Conservation (phyloP, 148 eudicot genomes). For the Nepenthes gracilis region DNA sequence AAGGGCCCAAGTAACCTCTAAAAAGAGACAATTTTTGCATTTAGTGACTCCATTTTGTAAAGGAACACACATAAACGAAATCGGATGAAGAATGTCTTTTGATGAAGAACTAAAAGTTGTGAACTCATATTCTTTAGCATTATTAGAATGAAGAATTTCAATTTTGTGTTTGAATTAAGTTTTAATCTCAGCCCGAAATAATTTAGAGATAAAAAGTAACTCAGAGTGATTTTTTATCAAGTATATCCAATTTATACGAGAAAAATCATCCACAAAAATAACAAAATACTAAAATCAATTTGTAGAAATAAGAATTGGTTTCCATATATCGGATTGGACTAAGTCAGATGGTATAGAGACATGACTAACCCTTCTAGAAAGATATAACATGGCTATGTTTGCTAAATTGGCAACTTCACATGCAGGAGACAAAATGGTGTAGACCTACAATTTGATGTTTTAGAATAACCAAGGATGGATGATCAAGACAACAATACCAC, state of each 20-base stretch:
- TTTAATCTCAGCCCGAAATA: not conserved
- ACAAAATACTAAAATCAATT: not conserved
- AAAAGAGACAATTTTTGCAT: not conserved
- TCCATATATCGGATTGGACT: not conserved
- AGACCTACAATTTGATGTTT: no score
- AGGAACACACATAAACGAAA: not conserved
- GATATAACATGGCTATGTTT: not conserved
- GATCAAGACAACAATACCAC: no score
- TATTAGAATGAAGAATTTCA: not conserved
- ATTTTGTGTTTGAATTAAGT: not conserved
- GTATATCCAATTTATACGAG: not conserved
- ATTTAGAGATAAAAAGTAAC: not conserved
- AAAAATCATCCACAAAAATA: no score
- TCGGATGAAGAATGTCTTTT: not conserved
- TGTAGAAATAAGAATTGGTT: not conserved
- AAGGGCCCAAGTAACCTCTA: not conserved
- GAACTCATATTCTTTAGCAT: not conserved
- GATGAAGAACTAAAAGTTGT: not conserved
- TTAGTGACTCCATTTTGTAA: not conserved
- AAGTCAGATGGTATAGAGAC: not conserved
- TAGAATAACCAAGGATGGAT: no score
- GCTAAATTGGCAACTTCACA: not conserved
- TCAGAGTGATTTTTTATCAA: not conserved
- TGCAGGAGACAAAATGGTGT: no score
- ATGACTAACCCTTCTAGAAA: not conserved